Evolutionary conservation across 495 filamentous ascomycete genomes (phyloP), one percentile per base, ranked within the genome.

Genomic region (Rhypophila decipiens): DNA sequence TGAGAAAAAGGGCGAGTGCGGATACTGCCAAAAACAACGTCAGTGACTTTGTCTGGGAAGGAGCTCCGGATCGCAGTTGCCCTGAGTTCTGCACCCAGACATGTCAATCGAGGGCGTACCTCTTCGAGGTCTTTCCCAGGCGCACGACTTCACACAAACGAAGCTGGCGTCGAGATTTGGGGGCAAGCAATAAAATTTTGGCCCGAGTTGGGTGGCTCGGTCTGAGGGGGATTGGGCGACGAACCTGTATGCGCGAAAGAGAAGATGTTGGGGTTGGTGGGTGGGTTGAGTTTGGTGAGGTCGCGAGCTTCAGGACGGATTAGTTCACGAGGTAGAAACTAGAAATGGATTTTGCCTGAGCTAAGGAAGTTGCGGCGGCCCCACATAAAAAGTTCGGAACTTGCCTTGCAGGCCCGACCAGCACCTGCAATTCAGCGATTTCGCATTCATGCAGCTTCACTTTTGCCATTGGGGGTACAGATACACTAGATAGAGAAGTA

Each of bases 241-340:
- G 27, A 13, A 31, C 7, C 7, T 13, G 7, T 31, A 31, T 13
- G 27, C 39, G 40, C 17, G 44, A 48, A 41, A 20, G 27, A 42
- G 8, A 22, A 23, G 44, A 7, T 37, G 35, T 15, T 24, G 42
- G 27, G n/a, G 22, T 34, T 22, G 39, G 40, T 22, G 41, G 44
- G 19, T 50, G 40, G 36, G 42, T 21, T 46, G 51, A 21, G 36
- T 38, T 21, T 46, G 51, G 20, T 43, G 42, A 47, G 18, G 38
- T 56, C 53, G 53, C 49, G 43, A 56, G 35, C 41, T 39, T 50
- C 31, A 42, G 41, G 19, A 39, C 41, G 35, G 35, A 29, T 23
- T 41, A 37, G 31, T 40, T 46, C 43, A 36, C 33, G 20, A 49
- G n/a, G 42, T 39, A 44, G 46, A 56, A 56, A 56, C 49, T 49